Percentiles rank a stretch among this genome's conserved stretches.
Conservation (phyloP, 2,329 filamentous ascomycete species). For the Nigrograna mackinnonii region DNA sequence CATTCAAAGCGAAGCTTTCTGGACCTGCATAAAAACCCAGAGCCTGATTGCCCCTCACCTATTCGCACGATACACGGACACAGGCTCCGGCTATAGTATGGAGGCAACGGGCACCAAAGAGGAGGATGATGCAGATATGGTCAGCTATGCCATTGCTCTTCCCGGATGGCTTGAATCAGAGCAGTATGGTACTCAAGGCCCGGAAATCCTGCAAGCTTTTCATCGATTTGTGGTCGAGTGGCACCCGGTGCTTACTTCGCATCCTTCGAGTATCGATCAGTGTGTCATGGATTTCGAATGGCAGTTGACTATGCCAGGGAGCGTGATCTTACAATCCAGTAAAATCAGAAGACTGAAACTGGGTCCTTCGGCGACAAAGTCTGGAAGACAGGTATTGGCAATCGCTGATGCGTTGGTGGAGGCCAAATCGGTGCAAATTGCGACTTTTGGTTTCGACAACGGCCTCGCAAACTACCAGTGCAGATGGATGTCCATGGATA, state of each 20-base stretch:
- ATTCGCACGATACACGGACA: slow-evolving; percentile 2
- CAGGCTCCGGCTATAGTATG: background rate
- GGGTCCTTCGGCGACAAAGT: background rate
- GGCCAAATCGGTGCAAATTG: background rate
- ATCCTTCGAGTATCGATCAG: slow-evolving; percentile 1
- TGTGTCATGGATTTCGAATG: slow-evolving; percentile 7
- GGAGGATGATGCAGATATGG: slow-evolving; percentile 1
- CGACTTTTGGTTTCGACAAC: background rate
- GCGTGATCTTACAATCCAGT: background rate
- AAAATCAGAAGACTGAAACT: background rate
- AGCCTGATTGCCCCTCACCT: slow-evolving; percentile 5
- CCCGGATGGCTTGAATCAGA: slow-evolving; percentile 7
- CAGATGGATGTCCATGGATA: background rate
- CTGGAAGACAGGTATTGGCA: background rate
- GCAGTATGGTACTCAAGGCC: slow-evolving; percentile 1
- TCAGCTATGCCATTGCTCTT: slow-evolving; percentile 3
- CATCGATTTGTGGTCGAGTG: slow-evolving; percentile 7
- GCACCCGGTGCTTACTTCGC: slow-evolving; percentile 6
- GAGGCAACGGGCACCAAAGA: slow-evolving; percentile 1
- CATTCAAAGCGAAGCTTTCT: slow-evolving; percentile 5
- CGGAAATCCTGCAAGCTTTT: slow-evolving; percentile 2
- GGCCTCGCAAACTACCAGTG: background rate
- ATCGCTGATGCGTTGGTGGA: background rate
- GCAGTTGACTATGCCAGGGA: slow-evolving; percentile 1
- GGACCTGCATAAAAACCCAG: slow-evolving; percentile 7